phyloP scores from a whole-genome alignment of 1,284 basidiomycete species.

The Rhodotorula sp. region DNA sequence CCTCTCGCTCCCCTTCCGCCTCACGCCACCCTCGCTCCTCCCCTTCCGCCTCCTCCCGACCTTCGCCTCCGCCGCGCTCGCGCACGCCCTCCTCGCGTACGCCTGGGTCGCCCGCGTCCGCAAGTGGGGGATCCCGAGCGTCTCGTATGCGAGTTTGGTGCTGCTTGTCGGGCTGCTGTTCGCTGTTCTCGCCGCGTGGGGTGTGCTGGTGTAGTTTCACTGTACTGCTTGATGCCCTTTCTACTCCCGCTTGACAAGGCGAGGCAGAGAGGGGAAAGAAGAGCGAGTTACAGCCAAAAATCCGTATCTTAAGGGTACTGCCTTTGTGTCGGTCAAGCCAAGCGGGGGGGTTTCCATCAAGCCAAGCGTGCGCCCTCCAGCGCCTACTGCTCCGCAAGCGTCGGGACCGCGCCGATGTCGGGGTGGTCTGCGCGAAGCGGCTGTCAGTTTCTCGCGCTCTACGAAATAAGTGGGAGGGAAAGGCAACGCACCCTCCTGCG shows the following conservation, averaged over 20 bases:
- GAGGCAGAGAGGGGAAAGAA: too few species aligned
- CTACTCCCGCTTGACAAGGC: background rate
- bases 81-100: constrained; percentile 21
- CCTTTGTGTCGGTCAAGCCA: too few species aligned
- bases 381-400: constrained; percentile 25
- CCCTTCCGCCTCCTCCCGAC: constrained; percentile 24
- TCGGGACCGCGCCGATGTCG: constrained; percentile 28
- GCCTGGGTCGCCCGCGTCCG: constrained; percentile 20
- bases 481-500: constrained; percentile 24
- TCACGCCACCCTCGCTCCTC: constrained; percentile 31
- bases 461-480: background rate
- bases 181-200: constrained; percentile 25
- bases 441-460: background rate
- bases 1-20: constrained; percentile 38
- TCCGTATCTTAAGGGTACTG: too few species aligned
- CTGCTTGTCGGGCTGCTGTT: constrained; percentile 10
- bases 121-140: constrained; percentile 13
- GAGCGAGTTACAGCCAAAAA: too few species aligned
- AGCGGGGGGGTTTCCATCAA: too few species aligned
- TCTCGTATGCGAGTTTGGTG: constrained; percentile 23
- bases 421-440: constrained; percentile 28
- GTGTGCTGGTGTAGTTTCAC: constrained; percentile 7
- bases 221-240: background rate
- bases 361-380: too few species aligned
- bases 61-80: constrained; percentile 11